Evolutionary conservation across 2,329 filamentous ascomycete genomes (phyloP).

Genomic region (Bipolaris gigantea): DNA sequence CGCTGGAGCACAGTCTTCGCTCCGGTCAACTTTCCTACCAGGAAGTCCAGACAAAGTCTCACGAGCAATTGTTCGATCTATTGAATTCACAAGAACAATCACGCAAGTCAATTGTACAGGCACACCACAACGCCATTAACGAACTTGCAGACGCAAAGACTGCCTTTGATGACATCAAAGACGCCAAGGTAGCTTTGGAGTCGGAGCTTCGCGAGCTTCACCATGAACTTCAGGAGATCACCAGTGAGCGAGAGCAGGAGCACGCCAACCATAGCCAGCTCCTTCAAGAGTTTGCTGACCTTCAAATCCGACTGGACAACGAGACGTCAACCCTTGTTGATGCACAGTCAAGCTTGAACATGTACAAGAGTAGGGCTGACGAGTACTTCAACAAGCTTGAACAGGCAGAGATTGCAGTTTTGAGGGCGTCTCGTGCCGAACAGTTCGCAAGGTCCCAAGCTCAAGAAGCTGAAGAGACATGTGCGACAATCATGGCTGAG

Average conservation of each 20-base stretch:
- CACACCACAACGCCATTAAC: constrained; percentile 80
- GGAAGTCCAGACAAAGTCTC: constrained; percentile 88
- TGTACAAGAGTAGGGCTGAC: constrained; percentile 91
- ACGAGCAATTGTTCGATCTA: constrained; percentile 90
- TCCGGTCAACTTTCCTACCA: constrained; percentile 85
- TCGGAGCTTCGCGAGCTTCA: constrained; percentile 82
- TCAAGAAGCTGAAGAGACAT: constrained; percentile 87
- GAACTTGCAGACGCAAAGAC: constrained; percentile 86
- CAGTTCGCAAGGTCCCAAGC: constrained; percentile 91
- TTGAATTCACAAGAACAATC: constrained; percentile 93
- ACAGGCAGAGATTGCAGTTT: constrained; percentile 91
- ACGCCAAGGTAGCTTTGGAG: constrained; percentile 76
- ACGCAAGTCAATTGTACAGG: constrained; percentile 75
- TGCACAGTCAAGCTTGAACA: constrained; percentile 76
- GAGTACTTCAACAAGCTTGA: constrained; percentile 98
- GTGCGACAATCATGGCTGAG: constrained; percentile 86
- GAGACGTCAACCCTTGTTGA: constrained; percentile 85
- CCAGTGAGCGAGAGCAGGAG: constrained; percentile 80
- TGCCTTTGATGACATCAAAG: constrained; percentile 83
- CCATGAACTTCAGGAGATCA: constrained; percentile 81
- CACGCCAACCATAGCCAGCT: constrained; percentile 83
- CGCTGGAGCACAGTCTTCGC: constrained; percentile 81
- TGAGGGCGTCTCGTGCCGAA: constrained; percentile 89
- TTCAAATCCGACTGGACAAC: constrained; percentile 89
- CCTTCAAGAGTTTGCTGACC: constrained; percentile 86